Percentiles rank a stretch among this genome's conserved stretches.
Evolutionary conservation across 2,329 filamentous ascomycete species (phyloP).

Genomic region (Claviceps digitariae): DNA sequence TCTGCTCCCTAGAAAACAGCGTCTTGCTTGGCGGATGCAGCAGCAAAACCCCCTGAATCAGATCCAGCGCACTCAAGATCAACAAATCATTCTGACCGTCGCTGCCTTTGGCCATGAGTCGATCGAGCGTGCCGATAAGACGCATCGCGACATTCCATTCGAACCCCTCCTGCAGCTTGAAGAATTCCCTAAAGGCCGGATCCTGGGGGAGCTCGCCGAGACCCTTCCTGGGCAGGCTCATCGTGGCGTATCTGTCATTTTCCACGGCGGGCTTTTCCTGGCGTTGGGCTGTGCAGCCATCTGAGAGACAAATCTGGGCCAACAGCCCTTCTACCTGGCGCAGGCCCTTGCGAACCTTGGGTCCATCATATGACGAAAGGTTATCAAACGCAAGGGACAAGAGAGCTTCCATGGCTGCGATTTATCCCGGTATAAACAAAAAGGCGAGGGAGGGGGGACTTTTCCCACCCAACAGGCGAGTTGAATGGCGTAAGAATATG

Average conservation of each 20-base stretch:
- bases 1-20: slow-evolving; percentile 75
- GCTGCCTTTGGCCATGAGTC: slow-evolving; percentile 68
- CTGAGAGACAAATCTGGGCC: slow-evolving; percentile 81
- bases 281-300: slow-evolving; percentile 9
- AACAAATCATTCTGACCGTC: slow-evolving; percentile 77
- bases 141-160: slow-evolving; percentile 93
- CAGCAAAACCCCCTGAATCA: slow-evolving; percentile 77
- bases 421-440: neutral
- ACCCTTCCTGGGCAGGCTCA: slow-evolving; percentile 39
- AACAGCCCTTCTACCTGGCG: slow-evolving; percentile 88
- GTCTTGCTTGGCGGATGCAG: slow-evolving; percentile 81
- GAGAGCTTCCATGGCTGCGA: slow-evolving; percentile 64
- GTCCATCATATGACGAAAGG: slow-evolving; percentile 79
- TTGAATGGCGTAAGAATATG: neutral
- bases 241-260: slow-evolving; percentile 4
- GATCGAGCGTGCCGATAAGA: slow-evolving; percentile 72
- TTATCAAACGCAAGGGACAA: slow-evolving; percentile 92
- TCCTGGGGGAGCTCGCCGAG: slow-evolving; percentile 63
- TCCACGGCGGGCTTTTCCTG: neutral
- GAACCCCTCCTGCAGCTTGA: slow-evolving; percentile 91
- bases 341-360: slow-evolving; percentile 85
- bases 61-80: slow-evolving; percentile 74
- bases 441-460: neutral
- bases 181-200: slow-evolving; percentile 88
- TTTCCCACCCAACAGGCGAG: neutral